Conservation (phyloP, 257 asterid genomes). For the Eucommia ulmoides region DNA sequence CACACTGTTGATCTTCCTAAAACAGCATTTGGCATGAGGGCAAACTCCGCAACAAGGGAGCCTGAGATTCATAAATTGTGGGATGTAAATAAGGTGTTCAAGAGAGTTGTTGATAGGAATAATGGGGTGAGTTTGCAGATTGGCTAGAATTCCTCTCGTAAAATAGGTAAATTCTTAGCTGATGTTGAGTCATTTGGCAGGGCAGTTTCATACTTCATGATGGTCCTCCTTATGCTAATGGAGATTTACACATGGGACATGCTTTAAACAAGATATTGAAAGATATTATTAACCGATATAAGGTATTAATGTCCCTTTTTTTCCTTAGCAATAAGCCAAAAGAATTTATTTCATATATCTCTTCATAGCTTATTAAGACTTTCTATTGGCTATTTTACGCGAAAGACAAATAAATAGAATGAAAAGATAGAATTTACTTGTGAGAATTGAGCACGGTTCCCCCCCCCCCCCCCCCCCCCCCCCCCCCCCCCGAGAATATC, state of each 20-base stretch:
- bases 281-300: slow-evolving; percentile 91
- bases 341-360: no score
- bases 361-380: no score
- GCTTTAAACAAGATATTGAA: slow-evolving; percentile 94
- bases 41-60: slow-evolving; percentile 81
- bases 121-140: slow-evolving; percentile 53
- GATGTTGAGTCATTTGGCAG: slow-evolving; percentile 38
- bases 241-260: slow-evolving; percentile 97
- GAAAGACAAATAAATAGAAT: no score
- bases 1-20: slow-evolving; percentile 83
- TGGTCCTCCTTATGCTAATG: slow-evolving; percentile 99
- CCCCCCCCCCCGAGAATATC: no score
- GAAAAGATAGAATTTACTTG: no score
- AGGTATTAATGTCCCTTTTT: slow-evolving; percentile 36
- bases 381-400: no score
- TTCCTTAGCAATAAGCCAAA: neutral
- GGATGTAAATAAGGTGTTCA: slow-evolving; percentile 85
- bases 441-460: no score
- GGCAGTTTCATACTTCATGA: slow-evolving; percentile 92
- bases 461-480: no score
- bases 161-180: slow-evolving; percentile 8
- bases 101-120: slow-evolving; percentile 53
- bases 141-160: slow-evolving; percentile 3
- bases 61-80: slow-evolving; percentile 91
- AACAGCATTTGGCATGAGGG: slow-evolving; percentile 83